Evolutionary conservation across 2,329 filamentous ascomycete genomes (phyloP).

Genomic region (Aureobasidium sp.): DNA sequence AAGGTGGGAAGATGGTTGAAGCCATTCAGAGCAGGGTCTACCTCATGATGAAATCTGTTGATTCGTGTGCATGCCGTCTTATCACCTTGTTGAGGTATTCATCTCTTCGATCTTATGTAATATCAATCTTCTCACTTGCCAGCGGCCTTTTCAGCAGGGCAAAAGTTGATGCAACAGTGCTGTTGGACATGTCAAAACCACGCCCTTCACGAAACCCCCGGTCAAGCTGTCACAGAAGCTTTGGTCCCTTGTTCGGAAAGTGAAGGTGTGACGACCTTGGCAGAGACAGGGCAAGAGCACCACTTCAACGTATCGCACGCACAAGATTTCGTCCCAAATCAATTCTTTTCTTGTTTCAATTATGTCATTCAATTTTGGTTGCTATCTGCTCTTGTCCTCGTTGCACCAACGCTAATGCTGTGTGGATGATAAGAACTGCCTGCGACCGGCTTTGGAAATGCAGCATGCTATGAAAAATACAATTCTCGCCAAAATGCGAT

Average conservation of each 20-base stretch:
- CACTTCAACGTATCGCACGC: neutral
- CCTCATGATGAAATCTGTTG: neutral
- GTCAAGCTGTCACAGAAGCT: neutral
- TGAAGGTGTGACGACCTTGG: neutral
- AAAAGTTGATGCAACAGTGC: neutral
- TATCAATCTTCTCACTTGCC: no score
- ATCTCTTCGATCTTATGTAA: neutral
- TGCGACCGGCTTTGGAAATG: neutral
- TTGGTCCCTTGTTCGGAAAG: neutral
- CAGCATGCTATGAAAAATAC: neutral
- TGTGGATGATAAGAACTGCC: neutral
- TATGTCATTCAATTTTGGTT: neutral
- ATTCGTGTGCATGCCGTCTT: neutral
- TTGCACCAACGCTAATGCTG: neutral
- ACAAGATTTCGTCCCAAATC: neutral
- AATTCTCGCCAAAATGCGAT: neutral
- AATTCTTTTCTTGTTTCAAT: neutral
- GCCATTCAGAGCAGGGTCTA: neutral
- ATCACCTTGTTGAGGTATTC: neutral
- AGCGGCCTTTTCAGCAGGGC: neutral
- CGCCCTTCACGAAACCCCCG: neutral
- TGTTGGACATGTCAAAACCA: neutral
- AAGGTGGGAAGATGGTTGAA: neutral
- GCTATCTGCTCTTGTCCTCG: neutral
- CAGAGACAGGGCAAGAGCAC: neutral